phyloP scores from a whole-genome alignment of 805 yeast genomes.

The Maudiozyma barnettii region DNA sequence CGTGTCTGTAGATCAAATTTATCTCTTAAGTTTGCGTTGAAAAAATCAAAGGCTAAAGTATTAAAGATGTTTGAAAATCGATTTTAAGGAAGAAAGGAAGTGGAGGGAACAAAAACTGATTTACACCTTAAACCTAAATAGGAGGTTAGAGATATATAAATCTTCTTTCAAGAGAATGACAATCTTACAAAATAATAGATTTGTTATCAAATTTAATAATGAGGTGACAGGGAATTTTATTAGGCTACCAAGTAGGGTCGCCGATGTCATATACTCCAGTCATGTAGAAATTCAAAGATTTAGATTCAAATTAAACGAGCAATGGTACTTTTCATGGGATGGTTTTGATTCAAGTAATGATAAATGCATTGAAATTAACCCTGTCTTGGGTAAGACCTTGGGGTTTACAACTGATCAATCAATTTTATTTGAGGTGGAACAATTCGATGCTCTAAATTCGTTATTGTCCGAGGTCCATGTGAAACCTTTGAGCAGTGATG shows the following conservation, averaged over 20 bases:
- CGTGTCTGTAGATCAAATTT: no score
- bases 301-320: conserved; percentile 4
- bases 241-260: conserved; percentile 15
- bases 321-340: conserved; percentile 8
- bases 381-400: conserved; percentile 12
- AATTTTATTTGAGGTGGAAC: conserved; percentile 10
- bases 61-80: no score
- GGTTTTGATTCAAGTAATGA: conserved; percentile 8
- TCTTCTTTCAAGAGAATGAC: neutral
- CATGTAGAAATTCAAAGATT: conserved; percentile 5
- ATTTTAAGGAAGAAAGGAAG: no score
- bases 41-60: no score
- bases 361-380: conserved; percentile 19
- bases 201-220: conserved; percentile 5
- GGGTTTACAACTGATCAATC: neutral
- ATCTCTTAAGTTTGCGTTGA: no score
- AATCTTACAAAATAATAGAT: neutral
- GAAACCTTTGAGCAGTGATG: conserved; percentile 68
- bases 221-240: conserved; percentile 23
- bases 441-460: conserved; percentile 4
- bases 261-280: conserved; percentile 4
- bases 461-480: conserved; percentile 52
- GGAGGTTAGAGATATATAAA: neutral
- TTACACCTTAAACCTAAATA: no score
- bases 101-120: no score